Evolutionary conservation across 345 rosid genomes (phyloP), one percentile per base, ranked within the genome.

Genomic region (Brassica cretica): DNA sequence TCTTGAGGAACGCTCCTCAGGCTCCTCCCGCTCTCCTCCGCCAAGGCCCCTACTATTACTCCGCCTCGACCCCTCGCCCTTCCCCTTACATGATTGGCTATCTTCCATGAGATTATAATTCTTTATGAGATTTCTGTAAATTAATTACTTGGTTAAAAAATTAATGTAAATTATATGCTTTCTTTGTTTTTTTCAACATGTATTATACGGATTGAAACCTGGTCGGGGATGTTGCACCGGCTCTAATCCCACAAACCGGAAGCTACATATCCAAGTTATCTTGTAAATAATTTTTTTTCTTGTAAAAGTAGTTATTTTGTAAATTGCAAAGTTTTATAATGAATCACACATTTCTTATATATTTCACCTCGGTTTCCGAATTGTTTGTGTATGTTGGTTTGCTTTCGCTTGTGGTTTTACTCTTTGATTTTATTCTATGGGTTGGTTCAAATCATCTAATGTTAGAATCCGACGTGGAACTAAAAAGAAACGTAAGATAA

Each of bases 11-110:
- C 56, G 14, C 62, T 62, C 44, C 76, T 44, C 61, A 55, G 46
- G 5, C 69, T 15, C 76, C 67, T 3, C 68, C 68, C 5, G 25
- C 76, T 21, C 66, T 49, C 60, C 32, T 73, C 62, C 69, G 61
- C 68, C 76, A 41, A 8, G 69, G 68, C 61, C 6, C 14, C 12
- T 62, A 25, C 61, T 15, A 65, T 72, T 41, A 72, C 27, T 61
- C 67, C 3, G 24, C 44, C 24, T 14, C 75, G 19, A 29, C 39
- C 35, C 63, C 68, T 16, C 32, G 6, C 11, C 68, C 62, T 63
- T 73, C 69, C 6, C 21, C 49, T 46, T 73, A 60, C 69, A 63
- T 63, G 62, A 46, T 63, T 14, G 68, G 68, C 18, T 62, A 37
- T 72, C 44, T 61, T 37, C 67, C 46, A 5, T 64, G 46, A 33